These are phyloP conservation scores for Penicillium odoratum DNA, from an alignment of 495 filamentous ascomycete genomes.

Conservation along the genomic window DNA sequence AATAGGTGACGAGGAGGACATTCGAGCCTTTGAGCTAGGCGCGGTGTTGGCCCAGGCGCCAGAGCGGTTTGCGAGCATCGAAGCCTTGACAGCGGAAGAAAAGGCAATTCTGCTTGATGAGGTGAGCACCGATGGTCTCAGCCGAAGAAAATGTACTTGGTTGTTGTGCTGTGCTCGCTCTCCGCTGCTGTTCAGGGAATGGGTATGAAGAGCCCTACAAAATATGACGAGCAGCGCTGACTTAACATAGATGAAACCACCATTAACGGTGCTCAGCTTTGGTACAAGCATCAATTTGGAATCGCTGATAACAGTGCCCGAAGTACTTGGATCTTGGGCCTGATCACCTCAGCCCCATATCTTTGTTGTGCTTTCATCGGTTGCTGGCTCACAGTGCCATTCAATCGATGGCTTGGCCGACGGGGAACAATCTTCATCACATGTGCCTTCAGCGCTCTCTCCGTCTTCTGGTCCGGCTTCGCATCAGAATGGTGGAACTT, in stretches of 20 bases:
- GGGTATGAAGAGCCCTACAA: slow-evolving; percentile 47
- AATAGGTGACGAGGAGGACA: slow-evolving; percentile 60
- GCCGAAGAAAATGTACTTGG: slow-evolving; percentile 66
- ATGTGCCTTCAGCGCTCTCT: slow-evolving; percentile 62
- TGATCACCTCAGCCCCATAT: slow-evolving; percentile 64
- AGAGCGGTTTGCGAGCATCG: slow-evolving; percentile 51
- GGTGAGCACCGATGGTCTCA: slow-evolving; percentile 70
- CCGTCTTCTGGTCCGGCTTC: slow-evolving; percentile 78
- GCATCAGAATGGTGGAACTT: slow-evolving; percentile 73
- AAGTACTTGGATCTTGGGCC: slow-evolving; percentile 64
- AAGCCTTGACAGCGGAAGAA: slow-evolving; percentile 58
- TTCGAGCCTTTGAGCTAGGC: slow-evolving; percentile 70
- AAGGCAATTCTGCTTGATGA: slow-evolving; percentile 60
- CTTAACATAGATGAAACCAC: slow-evolving; percentile 65
- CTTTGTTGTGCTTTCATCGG: slow-evolving; percentile 74
- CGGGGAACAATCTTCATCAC: slow-evolving; percentile 82
- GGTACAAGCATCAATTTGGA: slow-evolving; percentile 69
- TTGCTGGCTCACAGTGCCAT: slow-evolving; percentile 80
- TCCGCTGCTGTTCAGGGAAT: slow-evolving; percentile 70
- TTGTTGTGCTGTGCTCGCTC: slow-evolving; percentile 63
- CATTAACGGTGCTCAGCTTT: slow-evolving; percentile 76
- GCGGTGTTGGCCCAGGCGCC: slow-evolving; percentile 68
- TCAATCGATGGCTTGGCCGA: slow-evolving; percentile 77
- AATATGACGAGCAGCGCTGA: background rate
- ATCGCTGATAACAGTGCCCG: slow-evolving; percentile 49